A percentile compares a stretch with the other conserved stretches of the same genome.
Conservation (phyloP, 2,329 filamentous ascomycete species). For the Botrytis galanthina region DNA sequence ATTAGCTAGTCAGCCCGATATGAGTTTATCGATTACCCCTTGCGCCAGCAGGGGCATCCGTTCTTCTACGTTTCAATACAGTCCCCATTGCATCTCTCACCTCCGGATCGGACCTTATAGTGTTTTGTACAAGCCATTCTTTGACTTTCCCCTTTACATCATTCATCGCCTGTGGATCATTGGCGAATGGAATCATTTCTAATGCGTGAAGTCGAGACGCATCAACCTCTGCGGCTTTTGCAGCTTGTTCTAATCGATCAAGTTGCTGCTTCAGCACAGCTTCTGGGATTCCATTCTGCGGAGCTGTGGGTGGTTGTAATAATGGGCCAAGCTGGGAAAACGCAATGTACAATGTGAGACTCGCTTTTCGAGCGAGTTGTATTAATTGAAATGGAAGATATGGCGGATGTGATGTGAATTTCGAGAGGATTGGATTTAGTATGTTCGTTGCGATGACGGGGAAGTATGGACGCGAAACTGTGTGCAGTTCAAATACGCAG, state of each 20-base stretch:
- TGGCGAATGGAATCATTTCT: conserved; percentile 77
- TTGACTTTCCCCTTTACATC: conserved; percentile 70
- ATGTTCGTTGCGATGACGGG: conserved; percentile 46
- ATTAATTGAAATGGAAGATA: conserved; percentile 86
- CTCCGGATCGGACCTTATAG: conserved; percentile 73
- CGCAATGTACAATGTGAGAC: conserved; percentile 78
- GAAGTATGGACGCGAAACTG: conserved; percentile 53
- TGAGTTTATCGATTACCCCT: conserved; percentile 36
- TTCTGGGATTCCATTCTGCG: conserved; percentile 44
- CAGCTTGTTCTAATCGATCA: conserved; percentile 61
- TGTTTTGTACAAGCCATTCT: conserved; percentile 87
- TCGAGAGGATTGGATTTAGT: conserved; percentile 46
- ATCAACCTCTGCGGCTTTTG: conserved; percentile 65
- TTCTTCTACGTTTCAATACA: conserved; percentile 60
- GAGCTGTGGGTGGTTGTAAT: conserved; percentile 42
- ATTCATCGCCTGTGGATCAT: conserved; percentile 62
- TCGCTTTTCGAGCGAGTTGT: conserved; percentile 69
- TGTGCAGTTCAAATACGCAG: conserved; percentile 56
- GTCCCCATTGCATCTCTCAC: conserved; percentile 76
- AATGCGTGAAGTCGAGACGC: conserved; percentile 67
- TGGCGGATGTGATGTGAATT: conserved; percentile 49
- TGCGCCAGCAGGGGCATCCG: conserved; percentile 62
- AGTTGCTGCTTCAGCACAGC: conserved; percentile 60
- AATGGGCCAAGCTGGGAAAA: conserved; percentile 77
- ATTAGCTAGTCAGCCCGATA: neutral